Evolutionary conservation across 148 eudicot species (phyloP), one percentile per base, ranked within the genome.

Genomic region (Rhododendron williamsianum): DNA sequence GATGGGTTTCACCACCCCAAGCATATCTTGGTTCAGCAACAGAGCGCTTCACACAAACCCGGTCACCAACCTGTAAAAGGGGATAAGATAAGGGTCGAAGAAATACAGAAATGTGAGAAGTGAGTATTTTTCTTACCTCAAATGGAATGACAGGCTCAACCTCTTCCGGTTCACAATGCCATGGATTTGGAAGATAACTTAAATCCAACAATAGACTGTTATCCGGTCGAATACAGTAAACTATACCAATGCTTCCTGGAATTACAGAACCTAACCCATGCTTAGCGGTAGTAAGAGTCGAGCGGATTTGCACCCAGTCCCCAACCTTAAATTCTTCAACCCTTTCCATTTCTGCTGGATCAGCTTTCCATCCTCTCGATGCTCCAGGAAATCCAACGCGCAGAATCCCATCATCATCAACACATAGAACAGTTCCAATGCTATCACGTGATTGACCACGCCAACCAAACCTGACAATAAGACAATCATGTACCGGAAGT

Each of bases 321-420:
- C 99, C 99, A 76, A 97, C 98, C 89, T 94, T 97, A 88, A 93
- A 97, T 87, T 97, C 99, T 90, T 97, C 98, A 71, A 97, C 96
- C 88, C 99, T 92, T 89, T 95, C 95, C 99, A 97, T 95, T 89
- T 97, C 99, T 72, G 99, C 96, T 84, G 99, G 99, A 87, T 97
- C 99, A 86, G 98, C 98, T 89, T 97, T 97, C 98, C 98, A 97
- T 84, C 99, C 99, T 91, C 99, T 90, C 80, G 99, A 97, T 83
- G 99, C 99, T 91, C 99, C 99, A 67, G 99, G 99, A 91, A 97
- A 97, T 69, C 99, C 99, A 82, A 97, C 98, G 81, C 99, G 98
- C 89, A 97, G 87, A 81, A 97, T 94, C 77, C 99, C 99, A 89
- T 97, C 99, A 91, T 97, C 99, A 88, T 97, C 99, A 85, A 97